These are phyloP conservation scores for Pyrenophora teres DNA, from an alignment of 2,329 filamentous ascomycete genomes.

Conservation along the genomic window DNA sequence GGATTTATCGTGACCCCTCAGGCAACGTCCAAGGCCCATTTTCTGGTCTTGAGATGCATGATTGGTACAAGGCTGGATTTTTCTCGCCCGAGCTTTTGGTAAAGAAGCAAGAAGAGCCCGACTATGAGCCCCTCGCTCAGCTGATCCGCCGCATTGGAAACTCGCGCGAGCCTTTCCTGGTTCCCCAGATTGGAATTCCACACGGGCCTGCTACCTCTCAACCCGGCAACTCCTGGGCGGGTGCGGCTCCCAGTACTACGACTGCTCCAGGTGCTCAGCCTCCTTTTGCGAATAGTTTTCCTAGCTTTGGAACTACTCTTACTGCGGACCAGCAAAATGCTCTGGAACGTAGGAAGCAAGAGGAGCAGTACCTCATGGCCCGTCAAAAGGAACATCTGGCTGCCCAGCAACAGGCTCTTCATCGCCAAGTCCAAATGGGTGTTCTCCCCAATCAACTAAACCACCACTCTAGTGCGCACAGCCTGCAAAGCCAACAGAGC, in stretches of 20 bases:
- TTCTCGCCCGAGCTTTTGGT: slow-evolving; percentile 94
- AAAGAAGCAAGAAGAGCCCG: slow-evolving; percentile 89
- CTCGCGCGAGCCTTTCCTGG: slow-evolving; percentile 94
- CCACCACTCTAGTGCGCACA: slow-evolving; percentile 93
- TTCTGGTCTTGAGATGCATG: slow-evolving; percentile 97
- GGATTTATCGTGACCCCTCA: slow-evolving; percentile 96
- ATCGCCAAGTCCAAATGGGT: slow-evolving; percentile 68
- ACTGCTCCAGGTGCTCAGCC: slow-evolving; percentile 62
- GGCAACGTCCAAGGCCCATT: slow-evolving; percentile 92
- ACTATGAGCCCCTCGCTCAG: slow-evolving; percentile 94
- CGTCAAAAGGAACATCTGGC: slow-evolving; percentile 92
- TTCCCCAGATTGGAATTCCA: slow-evolving; percentile 93
- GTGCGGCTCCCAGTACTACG: slow-evolving; percentile 39
- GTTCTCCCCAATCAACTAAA: slow-evolving; percentile 70
- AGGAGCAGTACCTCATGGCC: slow-evolving; percentile 96
- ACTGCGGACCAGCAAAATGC: slow-evolving; percentile 99
- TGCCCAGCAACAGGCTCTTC: slow-evolving; percentile 78
- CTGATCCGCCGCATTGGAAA: slow-evolving; percentile 95
- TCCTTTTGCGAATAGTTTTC: slow-evolving; percentile 90
- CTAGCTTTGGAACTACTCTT: slow-evolving; percentile 92
- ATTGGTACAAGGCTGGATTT: slow-evolving; percentile 99
- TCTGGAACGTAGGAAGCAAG: slow-evolving; percentile 91
- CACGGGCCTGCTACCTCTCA: slow-evolving; percentile 73
- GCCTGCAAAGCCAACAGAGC: slow-evolving; percentile 94
- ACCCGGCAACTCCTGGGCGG: slow-evolving; percentile 52